phyloP scores from a whole-genome alignment of 805 yeast species.

The Cyberlindnera amylophila region DNA sequence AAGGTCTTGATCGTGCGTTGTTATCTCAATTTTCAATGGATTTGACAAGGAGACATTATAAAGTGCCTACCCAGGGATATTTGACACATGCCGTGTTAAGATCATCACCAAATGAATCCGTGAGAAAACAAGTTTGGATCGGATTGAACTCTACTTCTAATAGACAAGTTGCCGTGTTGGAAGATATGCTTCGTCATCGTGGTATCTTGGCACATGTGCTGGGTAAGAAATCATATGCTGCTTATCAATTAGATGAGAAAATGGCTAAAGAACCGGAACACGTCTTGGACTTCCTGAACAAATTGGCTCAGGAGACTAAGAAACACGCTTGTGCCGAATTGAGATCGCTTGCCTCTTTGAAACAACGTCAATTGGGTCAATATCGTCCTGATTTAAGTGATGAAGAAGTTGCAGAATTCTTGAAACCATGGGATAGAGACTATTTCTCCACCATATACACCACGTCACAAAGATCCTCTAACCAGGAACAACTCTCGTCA shows the following conservation, averaged over 20 bases:
- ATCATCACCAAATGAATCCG: slow-evolving; percentile 47
- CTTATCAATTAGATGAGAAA: slow-evolving; percentile 81
- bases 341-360: slow-evolving; percentile 39
- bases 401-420: slow-evolving; percentile 39
- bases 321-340: slow-evolving; percentile 61
- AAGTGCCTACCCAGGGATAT: slow-evolving; percentile 58
- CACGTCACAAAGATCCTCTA: slow-evolving; percentile 31
- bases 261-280: slow-evolving; percentile 82
- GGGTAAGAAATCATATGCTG: slow-evolving; percentile 67
- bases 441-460: slow-evolving; percentile 42
- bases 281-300: slow-evolving; percentile 64
- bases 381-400: slow-evolving; percentile 26
- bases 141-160: slow-evolving; percentile 63
- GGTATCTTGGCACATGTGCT: slow-evolving; percentile 68
- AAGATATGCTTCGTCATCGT: slow-evolving; percentile 58
- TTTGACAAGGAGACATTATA: slow-evolving; percentile 37
- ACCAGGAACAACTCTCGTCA: slow-evolving; percentile 49
- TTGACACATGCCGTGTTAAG: slow-evolving; percentile 63
- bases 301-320: slow-evolving; percentile 48
- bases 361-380: slow-evolving; percentile 29
- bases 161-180: slow-evolving; percentile 58
- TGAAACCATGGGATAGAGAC: slow-evolving; percentile 93
- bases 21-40: slow-evolving; percentile 32
- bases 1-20: slow-evolving; percentile 23
- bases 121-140: slow-evolving; percentile 71